A percentile compares a stretch with the other conserved stretches of the same genome.
phyloP scores from a whole-genome alignment of 2,329 filamentous ascomycete species.

The Myriosclerotinia curreyana region DNA sequence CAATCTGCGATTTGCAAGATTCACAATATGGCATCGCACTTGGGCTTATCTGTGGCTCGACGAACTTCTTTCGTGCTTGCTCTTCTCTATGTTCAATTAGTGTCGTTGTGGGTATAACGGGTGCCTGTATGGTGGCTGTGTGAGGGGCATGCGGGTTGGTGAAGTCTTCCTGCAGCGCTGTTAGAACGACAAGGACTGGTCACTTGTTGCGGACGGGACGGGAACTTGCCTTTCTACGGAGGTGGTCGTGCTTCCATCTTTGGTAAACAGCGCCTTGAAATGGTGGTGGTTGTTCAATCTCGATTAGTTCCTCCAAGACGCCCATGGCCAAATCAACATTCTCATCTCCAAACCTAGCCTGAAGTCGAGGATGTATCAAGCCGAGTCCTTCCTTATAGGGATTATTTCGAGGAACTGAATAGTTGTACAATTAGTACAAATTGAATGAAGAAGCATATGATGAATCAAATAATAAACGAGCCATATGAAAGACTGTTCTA shows the following conservation, averaged over 20 bases:
- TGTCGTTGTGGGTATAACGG: conserved; percentile 43
- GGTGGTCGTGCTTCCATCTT: conserved; percentile 47
- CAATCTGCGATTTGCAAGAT: conserved; percentile 20
- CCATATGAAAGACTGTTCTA: neutral
- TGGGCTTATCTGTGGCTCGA: conserved; percentile 18
- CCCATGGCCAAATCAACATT: conserved; percentile 46
- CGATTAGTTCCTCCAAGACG: conserved; percentile 48
- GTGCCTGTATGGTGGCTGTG: conserved; percentile 46
- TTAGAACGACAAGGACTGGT: conserved; percentile 6
- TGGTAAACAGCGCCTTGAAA: conserved; percentile 48
- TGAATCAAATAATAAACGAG: too few relatives aligned
- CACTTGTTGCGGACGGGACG: neutral
- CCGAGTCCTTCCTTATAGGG: conserved; percentile 47
- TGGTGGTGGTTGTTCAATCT: conserved; percentile 46
- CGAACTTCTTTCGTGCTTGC: conserved; percentile 18
- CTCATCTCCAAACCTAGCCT: conserved; percentile 47
- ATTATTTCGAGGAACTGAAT: conserved; percentile 47
- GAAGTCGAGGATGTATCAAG: conserved; percentile 45
- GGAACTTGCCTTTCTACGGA: conserved; percentile 44
- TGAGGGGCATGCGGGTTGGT: conserved; percentile 49
- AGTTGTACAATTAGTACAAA: conserved; percentile 22
- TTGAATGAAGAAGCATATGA: neutral
- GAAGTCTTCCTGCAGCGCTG: conserved; percentile 37
- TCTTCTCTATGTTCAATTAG: conserved; percentile 42
- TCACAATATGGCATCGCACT: conserved; percentile 13